Conservation (phyloP, 108 stramenopile species). For the Nitzschia palea region DNA sequence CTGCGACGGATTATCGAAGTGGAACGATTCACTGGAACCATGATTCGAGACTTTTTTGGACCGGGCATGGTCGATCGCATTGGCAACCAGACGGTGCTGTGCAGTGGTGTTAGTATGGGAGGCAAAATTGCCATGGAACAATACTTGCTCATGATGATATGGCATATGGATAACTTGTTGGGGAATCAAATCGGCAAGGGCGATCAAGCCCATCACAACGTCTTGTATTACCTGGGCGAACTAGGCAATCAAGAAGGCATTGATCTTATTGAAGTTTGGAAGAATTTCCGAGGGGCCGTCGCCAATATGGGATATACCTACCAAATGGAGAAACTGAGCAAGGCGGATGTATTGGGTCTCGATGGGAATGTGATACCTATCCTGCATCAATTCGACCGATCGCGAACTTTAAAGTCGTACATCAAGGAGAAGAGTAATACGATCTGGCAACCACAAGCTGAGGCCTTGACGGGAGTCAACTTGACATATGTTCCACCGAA, state of each 20-base stretch:
- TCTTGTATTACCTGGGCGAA: slow-evolving; percentile 3
- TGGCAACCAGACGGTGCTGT: slow-evolving; percentile 18
- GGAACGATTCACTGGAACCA: not conserved
- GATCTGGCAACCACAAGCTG: not conserved
- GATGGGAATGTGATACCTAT: slow-evolving; percentile 13
- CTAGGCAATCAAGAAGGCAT: slow-evolving; percentile 8
- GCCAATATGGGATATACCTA: slow-evolving; percentile 9
- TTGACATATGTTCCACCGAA: no score
- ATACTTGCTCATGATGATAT: slow-evolving; percentile 15
- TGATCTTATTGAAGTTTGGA: not conserved
- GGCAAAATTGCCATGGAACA: slow-evolving; percentile 24
- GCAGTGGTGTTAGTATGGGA: slow-evolving; percentile 34
- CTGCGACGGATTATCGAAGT: slow-evolving; percentile 2
- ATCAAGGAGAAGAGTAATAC: not conserved
- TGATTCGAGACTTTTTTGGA: slow-evolving; percentile 3
- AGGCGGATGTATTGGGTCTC: not conserved
- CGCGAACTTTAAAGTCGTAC: not conserved
- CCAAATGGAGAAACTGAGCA: not conserved
- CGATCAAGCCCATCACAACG: slow-evolving; percentile 27
- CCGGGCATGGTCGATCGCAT: slow-evolving; percentile 6
- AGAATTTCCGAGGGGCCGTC: not conserved
- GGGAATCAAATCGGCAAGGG: not conserved
- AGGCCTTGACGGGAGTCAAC: no score
- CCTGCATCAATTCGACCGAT: slow-evolving; percentile 27
- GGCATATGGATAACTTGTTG: slow-evolving; percentile 7